Conservation (phyloP, 225 moss, liverwort and hornwort genomes). For the Marchantia paleacea region DNA sequence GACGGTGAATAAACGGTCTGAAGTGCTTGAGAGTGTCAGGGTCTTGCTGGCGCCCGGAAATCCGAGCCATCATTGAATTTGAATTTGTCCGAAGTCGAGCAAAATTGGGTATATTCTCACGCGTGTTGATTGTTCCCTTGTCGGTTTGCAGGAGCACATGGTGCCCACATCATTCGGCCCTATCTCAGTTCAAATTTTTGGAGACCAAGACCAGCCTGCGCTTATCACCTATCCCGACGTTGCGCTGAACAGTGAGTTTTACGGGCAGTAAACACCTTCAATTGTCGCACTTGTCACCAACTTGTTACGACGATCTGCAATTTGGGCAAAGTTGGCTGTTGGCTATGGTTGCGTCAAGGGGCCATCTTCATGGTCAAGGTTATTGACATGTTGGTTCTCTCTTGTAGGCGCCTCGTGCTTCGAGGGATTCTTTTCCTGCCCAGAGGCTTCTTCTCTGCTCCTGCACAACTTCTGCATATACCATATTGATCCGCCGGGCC, state of each 20-base stretch:
- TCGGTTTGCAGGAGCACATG: constrained; percentile 60
- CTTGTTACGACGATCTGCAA: background rate
- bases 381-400: background rate
- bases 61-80: background rate
- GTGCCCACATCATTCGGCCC: constrained; percentile 84
- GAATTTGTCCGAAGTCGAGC: background rate
- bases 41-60: background rate
- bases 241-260: constrained; percentile 75
- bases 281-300: background rate
- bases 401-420: constrained; percentile 76
- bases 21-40: background rate
- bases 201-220: constrained; percentile 89
- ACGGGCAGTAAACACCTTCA: too few relatives aligned
- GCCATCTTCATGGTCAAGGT: background rate
- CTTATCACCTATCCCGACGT: constrained; percentile 92
- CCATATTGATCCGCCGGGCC: constrained; percentile 90
- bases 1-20: background rate
- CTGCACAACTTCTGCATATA: constrained; percentile 96
- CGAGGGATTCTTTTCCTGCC: constrained; percentile 82
- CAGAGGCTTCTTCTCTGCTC: constrained; percentile 76
- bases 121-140: background rate
- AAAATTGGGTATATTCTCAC: background rate
- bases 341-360: background rate
- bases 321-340: background rate
- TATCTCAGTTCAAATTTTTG: constrained; percentile 81